Evolutionary conservation across 2,329 filamentous ascomycete species (phyloP).

Genomic region (Colletotrichum kahawae): DNA sequence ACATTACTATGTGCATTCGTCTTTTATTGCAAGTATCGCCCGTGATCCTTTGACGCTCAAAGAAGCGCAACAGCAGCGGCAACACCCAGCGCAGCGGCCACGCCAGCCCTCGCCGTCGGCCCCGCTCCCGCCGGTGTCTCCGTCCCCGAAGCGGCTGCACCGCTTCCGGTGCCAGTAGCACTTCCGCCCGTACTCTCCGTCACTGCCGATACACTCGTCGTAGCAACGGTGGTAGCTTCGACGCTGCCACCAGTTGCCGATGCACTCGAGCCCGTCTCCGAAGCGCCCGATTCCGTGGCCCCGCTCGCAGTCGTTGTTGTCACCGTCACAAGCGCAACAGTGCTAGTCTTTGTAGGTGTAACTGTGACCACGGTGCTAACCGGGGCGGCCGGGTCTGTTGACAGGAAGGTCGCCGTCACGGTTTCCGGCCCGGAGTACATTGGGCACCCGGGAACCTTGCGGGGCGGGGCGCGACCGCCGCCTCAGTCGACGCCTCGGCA

Average conservation of each 20-base stretch:
- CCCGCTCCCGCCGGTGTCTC: not conserved
- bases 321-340: not conserved
- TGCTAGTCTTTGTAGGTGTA: not conserved
- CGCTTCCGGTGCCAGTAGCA: not conserved
- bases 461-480: conserved; percentile 67
- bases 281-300: not conserved
- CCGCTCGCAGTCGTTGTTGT: not conserved
- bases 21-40: not conserved
- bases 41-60: not conserved
- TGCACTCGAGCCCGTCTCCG: not conserved
- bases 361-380: not conserved
- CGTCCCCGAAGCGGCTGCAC: not conserved
- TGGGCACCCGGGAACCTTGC: conserved; percentile 65
- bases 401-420: not conserved
- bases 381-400: not conserved
- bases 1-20: not conserved
- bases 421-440: conserved; percentile 56
- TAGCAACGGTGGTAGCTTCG: not conserved
- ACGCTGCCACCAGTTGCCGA: not conserved
- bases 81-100: not conserved
- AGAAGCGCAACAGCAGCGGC: not conserved
- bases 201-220: not conserved
- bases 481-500: conserved; percentile 70
- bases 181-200: not conserved
- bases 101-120: conserved; percentile 1